Conservation (phyloP, 2,329 filamentous ascomycete genomes). For the Cytospora piceicola region DNA sequence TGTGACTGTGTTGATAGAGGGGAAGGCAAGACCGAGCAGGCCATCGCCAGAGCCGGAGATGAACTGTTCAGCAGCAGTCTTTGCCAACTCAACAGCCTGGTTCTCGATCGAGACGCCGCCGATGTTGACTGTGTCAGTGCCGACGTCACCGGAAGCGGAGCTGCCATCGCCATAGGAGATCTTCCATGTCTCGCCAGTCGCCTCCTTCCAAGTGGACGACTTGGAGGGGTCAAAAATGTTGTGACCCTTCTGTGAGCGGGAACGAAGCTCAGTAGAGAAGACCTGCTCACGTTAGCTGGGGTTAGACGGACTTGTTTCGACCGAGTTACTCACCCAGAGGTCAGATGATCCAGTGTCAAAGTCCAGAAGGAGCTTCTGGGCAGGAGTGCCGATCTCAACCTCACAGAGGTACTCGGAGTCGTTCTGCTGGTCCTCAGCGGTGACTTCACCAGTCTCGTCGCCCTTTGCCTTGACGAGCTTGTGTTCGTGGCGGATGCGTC, state of each 20-base stretch:
- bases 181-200: slow-evolving; percentile 59
- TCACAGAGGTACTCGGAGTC: slow-evolving; percentile 68
- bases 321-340: slow-evolving; percentile 59
- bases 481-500: slow-evolving; percentile 51
- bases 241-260: slow-evolving; percentile 47
- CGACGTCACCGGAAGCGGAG: slow-evolving; percentile 67
- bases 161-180: slow-evolving; percentile 72
- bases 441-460: slow-evolving; percentile 51
- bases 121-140: slow-evolving; percentile 63
- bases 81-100: slow-evolving; percentile 69
- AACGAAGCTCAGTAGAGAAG: slow-evolving; percentile 56
- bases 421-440: slow-evolving; percentile 68
- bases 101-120: slow-evolving; percentile 64
- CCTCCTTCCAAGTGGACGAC: slow-evolving; percentile 61
- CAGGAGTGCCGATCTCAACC: slow-evolving; percentile 66
- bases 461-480: slow-evolving; percentile 51
- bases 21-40: slow-evolving; percentile 68
- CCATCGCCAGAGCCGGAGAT: slow-evolving; percentile 61
- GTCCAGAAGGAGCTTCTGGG: slow-evolving; percentile 64
- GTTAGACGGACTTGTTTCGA: background rate
- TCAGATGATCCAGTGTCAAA: slow-evolving; percentile 75
- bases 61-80: slow-evolving; percentile 62
- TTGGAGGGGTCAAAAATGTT: slow-evolving; percentile 62
- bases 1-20: slow-evolving; percentile 65
- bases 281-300: slow-evolving; percentile 44